Evolutionary conservation across 306 rosid genomes (phyloP).

Genomic region (Vigna unguiculata): DNA sequence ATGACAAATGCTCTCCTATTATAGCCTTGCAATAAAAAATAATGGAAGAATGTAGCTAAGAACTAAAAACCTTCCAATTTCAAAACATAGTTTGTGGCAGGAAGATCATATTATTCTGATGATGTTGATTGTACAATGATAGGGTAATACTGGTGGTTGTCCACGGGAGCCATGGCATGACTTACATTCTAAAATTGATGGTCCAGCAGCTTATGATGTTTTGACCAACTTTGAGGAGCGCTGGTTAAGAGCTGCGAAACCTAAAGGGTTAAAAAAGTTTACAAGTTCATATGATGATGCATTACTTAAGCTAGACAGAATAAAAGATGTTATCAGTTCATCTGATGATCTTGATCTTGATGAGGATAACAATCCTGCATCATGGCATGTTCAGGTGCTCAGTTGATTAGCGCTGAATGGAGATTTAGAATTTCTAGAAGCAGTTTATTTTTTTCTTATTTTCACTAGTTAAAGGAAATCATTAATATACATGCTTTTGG

Average conservation of each 20-base stretch:
- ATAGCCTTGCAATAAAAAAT: neutral
- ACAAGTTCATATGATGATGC: conserved; percentile 70
- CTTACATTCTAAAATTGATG: conserved; percentile 90
- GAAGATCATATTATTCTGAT: conserved; percentile 32
- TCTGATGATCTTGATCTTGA: conserved; percentile 46
- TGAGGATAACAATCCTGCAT: conserved; percentile 73
- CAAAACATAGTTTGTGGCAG: conserved; percentile 6
- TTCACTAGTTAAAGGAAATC: conserved; percentile 17
- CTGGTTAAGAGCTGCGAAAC: conserved; percentile 91
- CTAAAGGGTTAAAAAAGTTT: conserved; percentile 80
- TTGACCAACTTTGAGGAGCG: conserved; percentile 94
- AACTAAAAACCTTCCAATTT: neutral
- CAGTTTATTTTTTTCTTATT: conserved; percentile 23
- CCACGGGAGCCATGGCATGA: conserved; percentile 99
- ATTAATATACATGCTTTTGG: conserved; percentile 37
- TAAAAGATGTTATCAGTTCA: conserved; percentile 67
- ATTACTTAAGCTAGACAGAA: conserved; percentile 79
- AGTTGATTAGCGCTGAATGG: conserved; percentile 19
- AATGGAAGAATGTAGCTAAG: conserved; percentile 22
- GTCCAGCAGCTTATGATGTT: conserved; percentile 98
- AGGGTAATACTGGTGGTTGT: conserved; percentile 83
- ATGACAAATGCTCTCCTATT: neutral
- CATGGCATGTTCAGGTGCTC: conserved; percentile 96
- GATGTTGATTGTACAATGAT: conserved; percentile 41
- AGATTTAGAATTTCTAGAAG: conserved; percentile 29